phyloP scores from a whole-genome alignment of 1,139 yeast genomes.

The Blastobotrys serpentis region DNA sequence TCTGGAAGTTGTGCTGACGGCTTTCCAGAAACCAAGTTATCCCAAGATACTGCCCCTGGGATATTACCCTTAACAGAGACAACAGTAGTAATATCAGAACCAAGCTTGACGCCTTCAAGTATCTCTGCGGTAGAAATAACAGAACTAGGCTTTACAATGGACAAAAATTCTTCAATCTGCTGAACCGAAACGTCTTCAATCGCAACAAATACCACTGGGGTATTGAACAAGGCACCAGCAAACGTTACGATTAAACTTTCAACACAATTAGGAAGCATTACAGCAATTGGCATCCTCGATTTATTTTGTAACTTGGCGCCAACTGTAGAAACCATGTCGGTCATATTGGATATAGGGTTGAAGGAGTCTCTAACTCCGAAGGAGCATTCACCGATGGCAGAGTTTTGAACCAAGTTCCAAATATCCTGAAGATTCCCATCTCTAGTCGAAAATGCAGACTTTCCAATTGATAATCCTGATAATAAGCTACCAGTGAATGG shows the following conservation, averaged over 20 bases:
- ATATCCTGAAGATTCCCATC: conserved; percentile 61
- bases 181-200: conserved; percentile 6
- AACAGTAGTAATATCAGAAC: background rate
- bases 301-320: conserved; percentile 16
- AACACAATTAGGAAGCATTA: conserved; percentile 29
- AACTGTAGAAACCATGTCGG: conserved; percentile 18
- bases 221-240: conserved; percentile 20
- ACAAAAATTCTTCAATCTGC: conserved; percentile 3
- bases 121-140: conserved; percentile 5
- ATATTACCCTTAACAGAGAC: conserved; percentile 1
- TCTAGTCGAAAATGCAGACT: conserved; percentile 32
- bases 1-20: background rate
- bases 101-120: background rate
- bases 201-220: conserved; percentile 18
- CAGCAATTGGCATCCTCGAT: conserved; percentile 21
- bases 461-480: conserved; percentile 54
- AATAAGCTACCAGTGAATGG: conserved; percentile 38
- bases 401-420: conserved; percentile 43
- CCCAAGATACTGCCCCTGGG: conserved; percentile 3
- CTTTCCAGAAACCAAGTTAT: background rate
- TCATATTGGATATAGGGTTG: conserved; percentile 12
- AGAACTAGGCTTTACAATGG: background rate
- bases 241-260: conserved; percentile 25
- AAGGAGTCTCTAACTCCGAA: background rate
- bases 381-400: conserved; percentile 11